Conservation (phyloP, 768 basidiomycete species). For the Trichaptum fuscoviolaceum region DNA sequence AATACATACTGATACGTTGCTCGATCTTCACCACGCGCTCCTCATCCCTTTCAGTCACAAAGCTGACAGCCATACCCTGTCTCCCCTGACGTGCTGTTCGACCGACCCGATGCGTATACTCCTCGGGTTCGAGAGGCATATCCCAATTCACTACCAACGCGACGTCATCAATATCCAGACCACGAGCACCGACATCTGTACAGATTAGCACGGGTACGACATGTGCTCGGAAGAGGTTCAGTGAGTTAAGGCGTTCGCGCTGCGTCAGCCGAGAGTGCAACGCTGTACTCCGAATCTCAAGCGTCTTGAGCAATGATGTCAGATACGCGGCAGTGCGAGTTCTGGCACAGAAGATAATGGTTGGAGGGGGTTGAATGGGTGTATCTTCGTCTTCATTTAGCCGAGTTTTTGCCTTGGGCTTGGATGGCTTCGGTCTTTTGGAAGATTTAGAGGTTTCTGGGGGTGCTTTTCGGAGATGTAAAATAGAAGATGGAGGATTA, state of each 20-base stretch:
- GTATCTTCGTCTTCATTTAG: conserved; percentile 41
- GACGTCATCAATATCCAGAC: conserved; percentile 94
- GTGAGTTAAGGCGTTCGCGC: conserved; percentile 71
- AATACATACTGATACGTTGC: conserved; percentile 70
- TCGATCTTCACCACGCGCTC: conserved; percentile 80
- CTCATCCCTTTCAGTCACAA: conserved; percentile 92
- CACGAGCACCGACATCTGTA: conserved; percentile 93
- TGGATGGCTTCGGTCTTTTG: conserved; percentile 22
- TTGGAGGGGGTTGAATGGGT: conserved; percentile 80
- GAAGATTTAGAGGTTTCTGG: conserved; percentile 43
- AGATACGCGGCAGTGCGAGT: conserved; percentile 82
- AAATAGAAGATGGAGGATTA: conserved; percentile 78
- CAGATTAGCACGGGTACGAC: conserved; percentile 89
- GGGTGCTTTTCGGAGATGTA: conserved; percentile 57
- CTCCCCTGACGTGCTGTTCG: conserved; percentile 87
- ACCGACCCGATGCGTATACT: conserved; percentile 95
- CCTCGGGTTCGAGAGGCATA: conserved; percentile 82
- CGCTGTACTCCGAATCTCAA: conserved; percentile 80
- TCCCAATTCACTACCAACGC: conserved; percentile 98
- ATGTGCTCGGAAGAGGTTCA: conserved; percentile 81
- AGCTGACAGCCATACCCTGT: conserved; percentile 87
- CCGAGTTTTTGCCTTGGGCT: conserved; percentile 18
- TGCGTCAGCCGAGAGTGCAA: conserved; percentile 94
- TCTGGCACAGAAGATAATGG: conserved; percentile 89
- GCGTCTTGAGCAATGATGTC: conserved; percentile 56